phyloP scores from a whole-genome alignment of 192 early-diverging fungal species.

The Mortierella alpina region DNA sequence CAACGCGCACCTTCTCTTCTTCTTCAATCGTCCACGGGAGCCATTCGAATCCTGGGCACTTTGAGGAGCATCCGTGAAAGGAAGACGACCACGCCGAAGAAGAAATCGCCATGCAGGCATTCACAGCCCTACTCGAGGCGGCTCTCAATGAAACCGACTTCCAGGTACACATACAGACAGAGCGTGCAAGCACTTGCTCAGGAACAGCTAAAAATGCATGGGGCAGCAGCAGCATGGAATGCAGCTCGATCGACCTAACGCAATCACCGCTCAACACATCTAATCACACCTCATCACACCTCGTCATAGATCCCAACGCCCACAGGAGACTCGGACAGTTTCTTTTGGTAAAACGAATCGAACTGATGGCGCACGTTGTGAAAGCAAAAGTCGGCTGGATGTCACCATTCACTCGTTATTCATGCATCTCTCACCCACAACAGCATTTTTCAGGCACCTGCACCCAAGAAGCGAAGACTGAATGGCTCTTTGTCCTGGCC shows the following conservation, averaged over 20 bases:
- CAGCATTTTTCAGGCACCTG: conserved; percentile 41
- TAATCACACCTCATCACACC: not conserved
- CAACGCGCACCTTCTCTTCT: too few relatives aligned
- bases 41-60: not conserved
- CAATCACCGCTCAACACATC: not conserved
- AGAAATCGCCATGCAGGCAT: conserved; percentile 20
- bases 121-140: conserved; percentile 19
- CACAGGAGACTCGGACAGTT: conserved; percentile 8
- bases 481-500: conserved; percentile 29
- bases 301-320: not conserved
- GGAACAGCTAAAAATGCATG: too few relatives aligned
- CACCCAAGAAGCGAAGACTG: conserved; percentile 29
- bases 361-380: too few relatives aligned
- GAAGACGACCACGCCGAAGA: too few relatives aligned
- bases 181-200: not conserved
- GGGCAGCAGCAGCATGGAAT: too few relatives aligned
- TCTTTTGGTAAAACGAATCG: conserved; percentile 21
- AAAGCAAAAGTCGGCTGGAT: too few relatives aligned
- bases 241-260: not conserved
- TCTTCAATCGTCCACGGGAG: not conserved
- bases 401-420: too few relatives aligned
- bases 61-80: not conserved
- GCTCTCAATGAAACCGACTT: conserved; percentile 21
- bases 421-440: too few relatives aligned
- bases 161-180: conserved; percentile 24